phyloP scores from a whole-genome alignment of 2,329 filamentous ascomycete species.

The Eurotiales sp. region DNA sequence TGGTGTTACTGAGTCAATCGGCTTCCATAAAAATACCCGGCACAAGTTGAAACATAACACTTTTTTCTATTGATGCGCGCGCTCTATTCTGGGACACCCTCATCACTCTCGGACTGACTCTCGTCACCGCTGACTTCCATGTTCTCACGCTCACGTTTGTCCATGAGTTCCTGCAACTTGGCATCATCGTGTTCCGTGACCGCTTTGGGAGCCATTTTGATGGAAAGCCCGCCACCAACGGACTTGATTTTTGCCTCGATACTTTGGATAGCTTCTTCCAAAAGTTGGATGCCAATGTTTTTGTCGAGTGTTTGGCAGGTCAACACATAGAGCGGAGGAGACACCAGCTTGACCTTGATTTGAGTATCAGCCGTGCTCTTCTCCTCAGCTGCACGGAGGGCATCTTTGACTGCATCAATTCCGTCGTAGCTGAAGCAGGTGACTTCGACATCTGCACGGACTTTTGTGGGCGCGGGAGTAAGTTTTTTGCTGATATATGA shows the following conservation, averaged over 20 bases:
- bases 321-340: slow-evolving; percentile 91
- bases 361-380: slow-evolving; percentile 88
- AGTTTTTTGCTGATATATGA: slow-evolving; percentile 95
- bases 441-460: slow-evolving; percentile 95
- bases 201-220: slow-evolving; percentile 99
- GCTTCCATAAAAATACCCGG: background rate
- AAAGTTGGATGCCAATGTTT: slow-evolving; percentile 71
- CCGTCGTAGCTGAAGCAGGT: slow-evolving; percentile 95
- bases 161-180: slow-evolving; percentile 95
- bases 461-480: slow-evolving; percentile 97
- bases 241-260: slow-evolving; percentile 76
- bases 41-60: slow-evolving; percentile 12
- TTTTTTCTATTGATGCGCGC: slow-evolving; percentile 9
- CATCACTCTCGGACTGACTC: slow-evolving; percentile 91
- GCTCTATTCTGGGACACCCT: slow-evolving; percentile 62
- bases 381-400: slow-evolving; percentile 84
- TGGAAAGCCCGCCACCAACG: slow-evolving; percentile 73
- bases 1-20: background rate
- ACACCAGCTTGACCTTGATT: slow-evolving; percentile 98
- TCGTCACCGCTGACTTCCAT: slow-evolving; percentile 97
- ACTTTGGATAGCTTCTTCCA: slow-evolving; percentile 86
- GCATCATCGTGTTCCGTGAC: slow-evolving; percentile 98
- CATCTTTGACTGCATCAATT: slow-evolving; percentile 95
- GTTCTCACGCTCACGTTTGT: slow-evolving; percentile 97
- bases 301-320: slow-evolving; percentile 97